phyloP scores from a whole-genome alignment of 2,329 filamentous ascomycete species.

The Teratosphaeria pseudoeucalypti region DNA sequence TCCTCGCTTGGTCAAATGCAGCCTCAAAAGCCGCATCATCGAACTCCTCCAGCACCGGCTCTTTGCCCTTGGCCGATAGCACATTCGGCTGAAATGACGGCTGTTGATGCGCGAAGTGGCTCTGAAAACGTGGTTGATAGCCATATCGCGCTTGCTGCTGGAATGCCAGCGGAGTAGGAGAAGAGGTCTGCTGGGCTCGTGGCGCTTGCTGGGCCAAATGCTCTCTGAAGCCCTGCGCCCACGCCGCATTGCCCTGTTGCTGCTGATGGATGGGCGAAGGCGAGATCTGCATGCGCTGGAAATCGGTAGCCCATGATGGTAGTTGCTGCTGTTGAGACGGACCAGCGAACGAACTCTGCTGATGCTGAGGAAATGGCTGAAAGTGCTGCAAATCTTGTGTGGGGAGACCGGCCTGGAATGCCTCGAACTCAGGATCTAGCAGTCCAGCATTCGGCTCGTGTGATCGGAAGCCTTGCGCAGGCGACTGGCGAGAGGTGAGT shows the following conservation, averaged over 20 bases:
- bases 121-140: conserved; percentile 16
- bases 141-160: conserved; percentile 23
- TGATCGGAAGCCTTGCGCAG: conserved; percentile 51
- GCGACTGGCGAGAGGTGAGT: conserved; percentile 42
- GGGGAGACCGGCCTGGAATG: conserved; percentile 49
- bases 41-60: conserved; percentile 31
- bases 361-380: conserved; percentile 12
- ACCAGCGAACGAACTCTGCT: conserved; percentile 13
- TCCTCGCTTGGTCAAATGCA: conserved; percentile 41
- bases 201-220: conserved; percentile 29
- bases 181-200: conserved; percentile 16
- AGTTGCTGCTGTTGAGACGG: conserved; percentile 8
- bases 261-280: conserved; percentile 36
- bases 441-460: conserved; percentile 43
- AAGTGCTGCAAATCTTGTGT: conserved; percentile 27
- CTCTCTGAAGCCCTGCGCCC: conserved; percentile 52
- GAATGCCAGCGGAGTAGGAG: conserved; percentile 21
- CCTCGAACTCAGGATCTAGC: conserved; percentile 58
- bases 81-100: conserved; percentile 3
- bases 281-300: conserved; percentile 37
- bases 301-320: conserved; percentile 40
- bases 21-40: conserved; percentile 47
- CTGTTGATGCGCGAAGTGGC: conserved; percentile 15
- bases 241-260: conserved; percentile 32
- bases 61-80: conserved; percentile 21